Base-by-base conservation (phyloP, 2,329 filamentous ascomycete species). In the Xylaria sp. region DNA sequence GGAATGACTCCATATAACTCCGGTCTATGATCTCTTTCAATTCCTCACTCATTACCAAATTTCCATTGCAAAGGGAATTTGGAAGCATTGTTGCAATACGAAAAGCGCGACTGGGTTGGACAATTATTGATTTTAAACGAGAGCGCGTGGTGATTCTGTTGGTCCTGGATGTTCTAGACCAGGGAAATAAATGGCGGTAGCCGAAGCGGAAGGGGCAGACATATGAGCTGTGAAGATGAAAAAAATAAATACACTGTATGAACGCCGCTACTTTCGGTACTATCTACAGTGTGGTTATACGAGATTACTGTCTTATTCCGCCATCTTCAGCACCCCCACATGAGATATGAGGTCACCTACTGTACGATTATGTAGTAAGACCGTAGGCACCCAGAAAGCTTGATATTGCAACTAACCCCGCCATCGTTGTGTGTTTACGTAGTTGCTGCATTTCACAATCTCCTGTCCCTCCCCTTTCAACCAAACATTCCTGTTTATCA, bases 331-430 rank as follows among this genome's bases (percentile, higher is more conserved):
- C 51, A 64, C 59, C 71, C 68, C 68, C 71, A 68, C 66, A 36
- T 50, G 42, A 51, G 53, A 67, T 69, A 74, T 73, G 70, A 75
- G 65, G 60, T 74, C 71, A 75, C 67, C 45, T 47, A 50, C 29
- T 3, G 47, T 25, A 36, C n/a, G 31, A n/a, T n/a, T n/a, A n/a
- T n/a, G n/a, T n/a, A n/a, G n/a, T n/a, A n/a, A n/a, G n/a, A n/a
- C 49, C 9, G 20, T 42, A 66, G 66, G 5, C 38, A 39, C 58
- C 29, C 51, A 22, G 53, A 47, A 57, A 51, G 63, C 54, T 68
- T 60, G 66, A 31, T 50, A 58, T 61, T 57, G 50, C 44, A 61
- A 58, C 57, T 57, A 63, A 69, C 63, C 68, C 68, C 59, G 60
- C 67, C 62, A 54, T 63, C 62, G 58, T 65, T 59, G 39, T 57